Percentiles rank a stretch among this genome's conserved stretches.
phyloP scores from a whole-genome alignment of 345 rosid species.

The Turnera subulata region DNA sequence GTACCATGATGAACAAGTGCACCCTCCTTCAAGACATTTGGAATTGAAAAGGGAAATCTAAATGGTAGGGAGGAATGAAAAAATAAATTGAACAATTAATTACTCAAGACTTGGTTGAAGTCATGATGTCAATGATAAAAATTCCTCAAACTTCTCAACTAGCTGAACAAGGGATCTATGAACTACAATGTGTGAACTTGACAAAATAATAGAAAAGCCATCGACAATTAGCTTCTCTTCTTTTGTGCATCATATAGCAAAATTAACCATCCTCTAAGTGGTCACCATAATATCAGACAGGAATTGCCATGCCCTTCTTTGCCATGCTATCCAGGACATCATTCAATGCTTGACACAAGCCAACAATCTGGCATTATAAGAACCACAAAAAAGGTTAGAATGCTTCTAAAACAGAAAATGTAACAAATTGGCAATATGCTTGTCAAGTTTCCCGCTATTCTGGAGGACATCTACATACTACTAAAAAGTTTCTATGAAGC shows the following conservation, averaged over 20 bases:
- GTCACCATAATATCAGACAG: constrained; percentile 45
- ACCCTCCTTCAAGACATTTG: too few relatives aligned
- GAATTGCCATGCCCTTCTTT: constrained; percentile 78
- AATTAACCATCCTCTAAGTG: background rate
- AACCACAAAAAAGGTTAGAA: too few relatives aligned
- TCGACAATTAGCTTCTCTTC: constrained; percentile 2
- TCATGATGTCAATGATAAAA: background rate
- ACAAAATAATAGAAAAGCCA: constrained; percentile 1
- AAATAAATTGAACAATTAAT: background rate
- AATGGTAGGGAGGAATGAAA: too few relatives aligned
- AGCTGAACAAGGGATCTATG: background rate
- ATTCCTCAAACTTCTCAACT: background rate
- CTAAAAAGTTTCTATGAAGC: background rate
- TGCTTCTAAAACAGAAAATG: too few relatives aligned
- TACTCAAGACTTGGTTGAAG: background rate
- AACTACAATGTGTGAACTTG: constrained; percentile 5
- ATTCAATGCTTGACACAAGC: constrained; percentile 87
- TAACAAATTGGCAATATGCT: too few relatives aligned
- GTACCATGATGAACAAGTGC: background rate
- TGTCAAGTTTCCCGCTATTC: too few relatives aligned
- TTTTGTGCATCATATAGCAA: constrained; percentile 1
- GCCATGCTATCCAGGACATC: constrained; percentile 91
- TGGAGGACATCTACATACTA: too few relatives aligned
- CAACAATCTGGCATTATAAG: constrained; percentile 58
- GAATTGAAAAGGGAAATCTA: too few relatives aligned